phyloP scores from a whole-genome alignment of 371 early-diverging fungal species.

The Saksenaea vasiformis region DNA sequence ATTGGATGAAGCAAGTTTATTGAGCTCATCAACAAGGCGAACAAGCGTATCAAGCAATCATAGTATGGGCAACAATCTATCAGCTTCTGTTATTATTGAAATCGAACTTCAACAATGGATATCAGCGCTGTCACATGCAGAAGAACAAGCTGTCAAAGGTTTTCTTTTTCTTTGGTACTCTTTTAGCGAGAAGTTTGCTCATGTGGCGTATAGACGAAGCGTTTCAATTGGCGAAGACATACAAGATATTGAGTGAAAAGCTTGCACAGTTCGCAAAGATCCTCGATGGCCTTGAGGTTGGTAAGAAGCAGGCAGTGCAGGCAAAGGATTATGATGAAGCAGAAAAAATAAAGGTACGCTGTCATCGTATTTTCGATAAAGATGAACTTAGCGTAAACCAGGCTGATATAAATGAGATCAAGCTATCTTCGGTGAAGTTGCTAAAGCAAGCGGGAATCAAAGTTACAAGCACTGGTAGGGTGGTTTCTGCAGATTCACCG shows the following conservation, averaged over 20 bases:
- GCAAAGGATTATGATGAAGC: slow-evolving; percentile 78
- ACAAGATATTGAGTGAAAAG: slow-evolving; percentile 42
- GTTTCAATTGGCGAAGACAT: slow-evolving; percentile 58
- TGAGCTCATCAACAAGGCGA: slow-evolving; percentile 32
- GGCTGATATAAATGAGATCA: slow-evolving; percentile 32
- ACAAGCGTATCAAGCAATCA: slow-evolving; percentile 36
- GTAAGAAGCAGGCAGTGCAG: slow-evolving; percentile 65
- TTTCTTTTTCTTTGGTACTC: background rate
- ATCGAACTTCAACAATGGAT: slow-evolving; percentile 31
- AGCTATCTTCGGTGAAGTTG: slow-evolving; percentile 21
- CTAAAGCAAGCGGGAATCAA: slow-evolving; percentile 22
- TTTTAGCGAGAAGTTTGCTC: background rate
- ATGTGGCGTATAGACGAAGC: slow-evolving; percentile 40
- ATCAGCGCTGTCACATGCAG: slow-evolving; percentile 20
- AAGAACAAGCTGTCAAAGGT: slow-evolving; percentile 33
- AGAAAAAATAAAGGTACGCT: slow-evolving; percentile 64
- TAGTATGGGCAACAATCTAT: slow-evolving; percentile 14
- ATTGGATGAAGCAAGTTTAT: slow-evolving; percentile 27
- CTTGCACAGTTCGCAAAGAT: slow-evolving; percentile 53
- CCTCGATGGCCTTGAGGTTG: slow-evolving; percentile 54
- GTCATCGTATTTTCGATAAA: background rate
- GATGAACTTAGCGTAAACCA: background rate
- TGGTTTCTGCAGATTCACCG: slow-evolving; percentile 6
- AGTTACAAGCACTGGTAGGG: slow-evolving; percentile 22
- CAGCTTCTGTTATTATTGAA: slow-evolving; percentile 22